Base-by-base conservation (phyloP, 2,329 filamentous ascomycete species). In the Alternaria sp. region DNA sequence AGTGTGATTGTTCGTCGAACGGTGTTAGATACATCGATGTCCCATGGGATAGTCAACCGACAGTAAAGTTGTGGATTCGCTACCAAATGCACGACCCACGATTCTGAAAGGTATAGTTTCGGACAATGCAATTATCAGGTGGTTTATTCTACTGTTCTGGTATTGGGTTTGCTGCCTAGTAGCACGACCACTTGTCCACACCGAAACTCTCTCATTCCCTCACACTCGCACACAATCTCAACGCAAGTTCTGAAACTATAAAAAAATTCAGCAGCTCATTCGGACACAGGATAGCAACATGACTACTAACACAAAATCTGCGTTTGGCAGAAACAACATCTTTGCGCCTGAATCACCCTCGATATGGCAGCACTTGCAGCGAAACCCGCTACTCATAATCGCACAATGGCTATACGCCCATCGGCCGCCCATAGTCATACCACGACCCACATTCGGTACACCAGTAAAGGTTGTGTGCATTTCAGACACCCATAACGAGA, bases 401-500 rank as follows among this genome's bases (percentile, higher is more conserved):
- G 25, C 53, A 20, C 43, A 48, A 32, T 57, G 18, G 34, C 32
- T 53, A 7, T 53, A 57, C 43, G 18, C 46, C 27, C 25, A 53
- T 14, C 32, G 20, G 8, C 30, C 53, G 22, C 43, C 12, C 5
- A 46, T 16, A 7, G 20, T 38, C 41, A 16, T 14, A 25, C 2
- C 48, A 9, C 5, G 14, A 8, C 27, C 45, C 7, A 10, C 16
- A 4, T 20, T 43, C 6, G 14, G 34, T n/a, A 28, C 16, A 3
- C 41, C 30, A 9, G 87, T 97, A 73, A 88, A 87, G 62, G 84
- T 97, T 16, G 90, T 97, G 66, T 96, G 92, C 80, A 87, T 97
- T 61, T 94, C 92, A 10, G 94, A 97, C 80, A 97, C 93, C 0
- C 94, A 97, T 81, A 69, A 76, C n/a, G 68, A 80, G 4, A 61